Evolutionary conservation across 257 asterid genomes (phyloP).

Genomic region (Jasminum sambac): DNA sequence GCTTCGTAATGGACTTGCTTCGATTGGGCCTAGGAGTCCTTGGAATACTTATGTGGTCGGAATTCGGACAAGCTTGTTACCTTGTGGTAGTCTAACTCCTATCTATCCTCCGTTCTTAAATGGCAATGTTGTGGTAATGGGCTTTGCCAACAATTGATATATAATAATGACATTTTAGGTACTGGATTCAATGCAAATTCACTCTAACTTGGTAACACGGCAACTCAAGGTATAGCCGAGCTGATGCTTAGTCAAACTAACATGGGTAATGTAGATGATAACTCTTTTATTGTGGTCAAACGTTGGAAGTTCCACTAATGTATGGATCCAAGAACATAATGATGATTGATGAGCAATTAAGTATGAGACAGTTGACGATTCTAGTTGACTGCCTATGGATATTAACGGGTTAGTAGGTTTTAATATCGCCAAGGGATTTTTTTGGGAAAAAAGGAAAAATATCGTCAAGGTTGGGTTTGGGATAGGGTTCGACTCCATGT

Average conservation of each 20-base stretch:
- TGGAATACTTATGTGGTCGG: conserved; percentile 49
- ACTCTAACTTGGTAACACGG: conserved; percentile 31
- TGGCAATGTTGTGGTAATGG: conserved; percentile 46
- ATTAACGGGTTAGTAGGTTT: conserved; percentile 51
- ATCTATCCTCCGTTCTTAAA: conserved; percentile 56
- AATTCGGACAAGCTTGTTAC: conserved; percentile 45
- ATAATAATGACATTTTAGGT: conserved; percentile 42
- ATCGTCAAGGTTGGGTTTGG: too few relatives aligned
- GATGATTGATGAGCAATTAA: conserved; percentile 27
- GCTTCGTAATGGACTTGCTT: conserved; percentile 52
- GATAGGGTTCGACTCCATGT: conserved; percentile 29
- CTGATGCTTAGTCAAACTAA: conserved; percentile 31
- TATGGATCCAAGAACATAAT: conserved; percentile 34
- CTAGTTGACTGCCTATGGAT: conserved; percentile 50
- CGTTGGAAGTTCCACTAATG: conserved; percentile 41
- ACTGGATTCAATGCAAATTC: conserved; percentile 34
- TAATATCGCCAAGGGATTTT: too few relatives aligned
- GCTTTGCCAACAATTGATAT: conserved; percentile 42
- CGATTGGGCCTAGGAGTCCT: conserved; percentile 53
- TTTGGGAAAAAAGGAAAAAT: too few relatives aligned
- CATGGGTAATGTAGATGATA: conserved; percentile 36
- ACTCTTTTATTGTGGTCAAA: conserved; percentile 40
- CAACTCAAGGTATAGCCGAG: conserved; percentile 43
- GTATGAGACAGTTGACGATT: conserved; percentile 38
- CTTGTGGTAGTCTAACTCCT: conserved; percentile 44